Percentiles rank a stretch among this genome's conserved stretches.
Evolutionary conservation across 305 asterid species (phyloP).

Genomic region (Ilex paraguariensis): DNA sequence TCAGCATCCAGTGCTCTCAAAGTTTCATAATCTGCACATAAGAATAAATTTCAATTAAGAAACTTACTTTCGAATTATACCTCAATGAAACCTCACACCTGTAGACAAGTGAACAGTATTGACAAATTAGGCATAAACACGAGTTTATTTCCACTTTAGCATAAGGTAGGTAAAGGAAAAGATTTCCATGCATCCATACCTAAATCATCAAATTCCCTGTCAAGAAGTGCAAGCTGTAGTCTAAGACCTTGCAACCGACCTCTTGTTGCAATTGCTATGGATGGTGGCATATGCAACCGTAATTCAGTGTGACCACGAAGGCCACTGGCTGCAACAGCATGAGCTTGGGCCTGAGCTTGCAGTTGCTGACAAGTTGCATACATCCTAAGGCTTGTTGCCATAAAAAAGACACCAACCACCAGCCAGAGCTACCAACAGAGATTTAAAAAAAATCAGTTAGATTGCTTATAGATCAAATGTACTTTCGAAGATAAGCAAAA

Average conservation of each 20-base stretch:
- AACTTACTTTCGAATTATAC: background rate
- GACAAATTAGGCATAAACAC: background rate
- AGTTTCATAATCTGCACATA: slow-evolving; percentile 80
- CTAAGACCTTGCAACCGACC: slow-evolving; percentile 97
- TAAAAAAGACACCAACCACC: slow-evolving; percentile 90
- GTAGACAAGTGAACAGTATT: background rate
- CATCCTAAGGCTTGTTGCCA: slow-evolving; percentile 94
- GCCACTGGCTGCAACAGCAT: slow-evolving; percentile 93
- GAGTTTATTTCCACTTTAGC: too few species aligned
- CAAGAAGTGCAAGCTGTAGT: slow-evolving; percentile 97
- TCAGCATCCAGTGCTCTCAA: slow-evolving; percentile 90
- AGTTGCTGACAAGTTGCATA: slow-evolving; percentile 99
- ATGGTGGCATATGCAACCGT: slow-evolving; percentile 97
- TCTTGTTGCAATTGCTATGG: slow-evolving; percentile 87
- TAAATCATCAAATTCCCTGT: slow-evolving; percentile 90
- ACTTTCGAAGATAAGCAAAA: background rate
- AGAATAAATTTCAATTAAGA: background rate
- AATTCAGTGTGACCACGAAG: slow-evolving; percentile 92
- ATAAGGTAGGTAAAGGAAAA: too few species aligned
- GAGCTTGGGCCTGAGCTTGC: slow-evolving; percentile 99
- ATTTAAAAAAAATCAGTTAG: background rate
- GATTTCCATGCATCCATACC: slow-evolving; percentile 33
- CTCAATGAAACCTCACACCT: too few species aligned
- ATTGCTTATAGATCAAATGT: background rate
- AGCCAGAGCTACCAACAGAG: slow-evolving; percentile 63